Evolutionary conservation across 768 basidiomycete genomes (phyloP).

Genomic region (Leccinum sublutescens): DNA sequence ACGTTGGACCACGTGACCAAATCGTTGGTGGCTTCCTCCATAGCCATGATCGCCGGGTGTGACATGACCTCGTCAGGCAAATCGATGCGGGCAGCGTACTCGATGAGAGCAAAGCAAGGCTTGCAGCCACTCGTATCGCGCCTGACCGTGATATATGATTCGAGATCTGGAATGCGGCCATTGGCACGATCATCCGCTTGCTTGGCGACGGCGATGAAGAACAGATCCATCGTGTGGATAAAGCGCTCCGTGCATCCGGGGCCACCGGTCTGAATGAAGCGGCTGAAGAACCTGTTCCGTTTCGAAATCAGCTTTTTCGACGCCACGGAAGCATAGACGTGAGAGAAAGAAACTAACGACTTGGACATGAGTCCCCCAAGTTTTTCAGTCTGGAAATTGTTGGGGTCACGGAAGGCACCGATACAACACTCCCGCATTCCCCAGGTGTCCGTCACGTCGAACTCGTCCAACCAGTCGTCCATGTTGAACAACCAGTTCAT

Average conservation of each 20-base stretch:
- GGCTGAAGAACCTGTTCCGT: constrained; percentile 35
- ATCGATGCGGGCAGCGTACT: constrained; percentile 53
- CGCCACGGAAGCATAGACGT: neutral
- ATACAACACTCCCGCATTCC: constrained; percentile 33
- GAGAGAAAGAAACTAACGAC: constrained; percentile 28
- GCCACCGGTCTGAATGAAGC: constrained; percentile 38
- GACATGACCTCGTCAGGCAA: constrained; percentile 52
- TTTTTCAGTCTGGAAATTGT: constrained; percentile 28
- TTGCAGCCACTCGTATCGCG: constrained; percentile 54
- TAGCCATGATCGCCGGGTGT: constrained; percentile 46
- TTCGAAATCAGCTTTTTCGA: constrained; percentile 4
- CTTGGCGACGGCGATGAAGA: constrained; percentile 41
- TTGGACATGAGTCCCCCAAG: constrained; percentile 32
- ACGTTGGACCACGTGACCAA: constrained; percentile 51
- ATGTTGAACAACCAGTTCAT: constrained; percentile 48
- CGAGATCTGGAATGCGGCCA: constrained; percentile 41
- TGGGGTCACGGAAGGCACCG: constrained; percentile 29
- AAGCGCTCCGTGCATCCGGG: constrained; percentile 41
- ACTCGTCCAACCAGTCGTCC: constrained; percentile 44
- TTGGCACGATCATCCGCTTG: constrained; percentile 44
- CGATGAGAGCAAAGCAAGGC: constrained; percentile 49
- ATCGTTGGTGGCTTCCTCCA: constrained; percentile 50
- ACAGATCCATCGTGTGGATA: constrained; percentile 40
- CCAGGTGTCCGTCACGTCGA: constrained; percentile 30
- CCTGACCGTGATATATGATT: constrained; percentile 52